Evolutionary conservation across 208 protist species (phyloP).

Genomic region (Vickermania spadyakhi): DNA sequence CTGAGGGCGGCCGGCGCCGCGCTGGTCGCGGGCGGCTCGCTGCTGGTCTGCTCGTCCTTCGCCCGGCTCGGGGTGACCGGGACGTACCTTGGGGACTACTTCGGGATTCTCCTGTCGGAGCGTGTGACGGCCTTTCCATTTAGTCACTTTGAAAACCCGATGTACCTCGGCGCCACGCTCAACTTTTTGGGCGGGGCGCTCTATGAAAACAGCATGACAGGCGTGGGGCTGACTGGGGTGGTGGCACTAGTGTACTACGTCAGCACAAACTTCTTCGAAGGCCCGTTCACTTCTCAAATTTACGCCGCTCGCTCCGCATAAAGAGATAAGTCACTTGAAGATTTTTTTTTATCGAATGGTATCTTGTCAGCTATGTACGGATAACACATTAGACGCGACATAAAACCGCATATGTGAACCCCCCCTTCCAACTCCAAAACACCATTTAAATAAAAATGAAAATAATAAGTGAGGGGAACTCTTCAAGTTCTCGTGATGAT

Average conservation of each 20-base stretch:
- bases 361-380: background rate
- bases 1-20: slow-evolving; percentile 19
- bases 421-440: too few relatives aligned
- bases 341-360: background rate
- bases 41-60: slow-evolving; percentile 68
- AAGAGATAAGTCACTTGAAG: too few relatives aligned
- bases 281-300: slow-evolving; percentile 86
- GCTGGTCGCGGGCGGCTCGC: slow-evolving; percentile 36
- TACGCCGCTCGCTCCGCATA: slow-evolving; percentile 57
- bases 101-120: slow-evolving; percentile 85
- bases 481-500: too few relatives aligned
- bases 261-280: slow-evolving; percentile 82
- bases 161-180: slow-evolving; percentile 90
- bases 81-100: slow-evolving; percentile 94
- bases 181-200: slow-evolving; percentile 80
- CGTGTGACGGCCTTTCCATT: slow-evolving; percentile 91
- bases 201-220: slow-evolving; percentile 49
- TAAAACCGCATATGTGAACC: too few relatives aligned
- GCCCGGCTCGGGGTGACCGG: slow-evolving; percentile 81
- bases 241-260: slow-evolving; percentile 84
- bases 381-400: background rate
- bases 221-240: slow-evolving; percentile 50
- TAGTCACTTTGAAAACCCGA: slow-evolving; percentile 87
- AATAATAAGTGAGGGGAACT: too few relatives aligned
- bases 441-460: too few relatives aligned